Percentiles rank a stretch among this genome's conserved stretches.
Evolutionary conservation across 148 eudicot genomes (phyloP).

Genomic region (Rhododendron henanense): DNA sequence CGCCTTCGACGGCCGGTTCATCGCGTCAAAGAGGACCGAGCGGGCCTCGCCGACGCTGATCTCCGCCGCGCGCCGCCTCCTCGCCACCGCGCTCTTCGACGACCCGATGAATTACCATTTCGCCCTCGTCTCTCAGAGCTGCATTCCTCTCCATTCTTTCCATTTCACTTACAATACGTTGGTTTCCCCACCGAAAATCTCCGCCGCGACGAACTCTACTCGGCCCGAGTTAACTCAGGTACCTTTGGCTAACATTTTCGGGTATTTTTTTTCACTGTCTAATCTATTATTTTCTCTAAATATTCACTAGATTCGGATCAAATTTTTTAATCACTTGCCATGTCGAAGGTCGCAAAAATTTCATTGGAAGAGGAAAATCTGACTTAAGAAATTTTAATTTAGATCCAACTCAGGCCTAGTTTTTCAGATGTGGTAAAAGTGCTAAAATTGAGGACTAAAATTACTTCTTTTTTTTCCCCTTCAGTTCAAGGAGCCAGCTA

Average conservation of each 20-base stretch:
- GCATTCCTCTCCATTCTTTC: constrained; percentile 60
- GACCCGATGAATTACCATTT: constrained; percentile 45
- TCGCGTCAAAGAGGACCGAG: constrained; percentile 33
- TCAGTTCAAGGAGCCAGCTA: constrained; percentile 6
- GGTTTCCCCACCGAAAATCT: constrained; percentile 4
- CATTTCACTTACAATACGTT: constrained; percentile 28
- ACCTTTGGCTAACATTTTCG: background rate
- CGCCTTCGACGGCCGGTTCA: constrained; percentile 31
- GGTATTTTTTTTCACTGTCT: background rate
- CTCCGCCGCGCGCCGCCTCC: constrained; percentile 57
- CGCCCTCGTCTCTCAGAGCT: constrained; percentile 48
- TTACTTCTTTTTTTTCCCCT: background rate
- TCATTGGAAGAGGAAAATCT: background rate
- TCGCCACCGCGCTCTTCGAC: constrained; percentile 52
- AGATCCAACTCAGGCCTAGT: background rate
- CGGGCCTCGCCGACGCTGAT: constrained; percentile 53
- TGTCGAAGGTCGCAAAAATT: background rate
- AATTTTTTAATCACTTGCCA: too few relatives aligned
- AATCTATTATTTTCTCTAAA: too few relatives aligned
- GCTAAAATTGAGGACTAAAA: too few relatives aligned
- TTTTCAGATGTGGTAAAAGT: too few relatives aligned
- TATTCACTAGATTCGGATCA: background rate
- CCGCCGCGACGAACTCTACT: background rate
- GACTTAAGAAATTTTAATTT: background rate
- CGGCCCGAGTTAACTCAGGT: background rate